phyloP scores from a whole-genome alignment of 2,329 filamentous ascomycete species.

The Fusarium aywerte region DNA sequence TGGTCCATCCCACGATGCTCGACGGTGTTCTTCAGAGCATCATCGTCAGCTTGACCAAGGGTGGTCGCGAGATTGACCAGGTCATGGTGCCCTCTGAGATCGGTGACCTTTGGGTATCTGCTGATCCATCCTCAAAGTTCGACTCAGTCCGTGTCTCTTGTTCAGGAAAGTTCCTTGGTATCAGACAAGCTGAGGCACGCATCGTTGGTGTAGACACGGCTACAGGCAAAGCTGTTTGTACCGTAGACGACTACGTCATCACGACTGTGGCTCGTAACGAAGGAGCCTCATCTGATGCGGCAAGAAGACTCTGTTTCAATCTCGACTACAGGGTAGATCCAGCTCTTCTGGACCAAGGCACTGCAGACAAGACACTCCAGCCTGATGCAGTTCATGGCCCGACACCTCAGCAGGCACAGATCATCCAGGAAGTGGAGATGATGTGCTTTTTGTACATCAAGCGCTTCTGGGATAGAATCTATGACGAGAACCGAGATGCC shows the following conservation, averaged over 20 bases:
- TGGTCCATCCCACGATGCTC: neutral
- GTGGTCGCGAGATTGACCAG: slow-evolving; percentile 5
- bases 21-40: slow-evolving; percentile 9
- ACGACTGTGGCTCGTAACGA: slow-evolving; percentile 3
- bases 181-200: neutral
- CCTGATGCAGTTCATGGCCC: neutral
- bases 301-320: slow-evolving; percentile 9
- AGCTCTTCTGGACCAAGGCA: neutral
- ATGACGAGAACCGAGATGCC: neutral
- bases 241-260: slow-evolving; percentile 1
- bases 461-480: slow-evolving; percentile 5
- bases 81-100: slow-evolving; percentile 13
- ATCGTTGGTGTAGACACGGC: neutral
- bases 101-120: slow-evolving; percentile 1
- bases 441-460: slow-evolving; percentile 15
- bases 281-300: neutral
- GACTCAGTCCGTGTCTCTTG: neutral
- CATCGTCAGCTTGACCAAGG: slow-evolving; percentile 9
- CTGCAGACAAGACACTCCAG: slow-evolving; percentile 1
- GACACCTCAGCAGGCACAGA: neutral
- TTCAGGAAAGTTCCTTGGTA: slow-evolving; percentile 3
- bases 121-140: slow-evolving; percentile 4
- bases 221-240: neutral
- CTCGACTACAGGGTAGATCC: slow-evolving; percentile 9
- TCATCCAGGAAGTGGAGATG: slow-evolving; percentile 11